Evolutionary conservation across 2,329 filamentous ascomycete genomes (phyloP), one percentile per base, ranked within the genome.

Genomic region (Aspergillus sojae): DNA sequence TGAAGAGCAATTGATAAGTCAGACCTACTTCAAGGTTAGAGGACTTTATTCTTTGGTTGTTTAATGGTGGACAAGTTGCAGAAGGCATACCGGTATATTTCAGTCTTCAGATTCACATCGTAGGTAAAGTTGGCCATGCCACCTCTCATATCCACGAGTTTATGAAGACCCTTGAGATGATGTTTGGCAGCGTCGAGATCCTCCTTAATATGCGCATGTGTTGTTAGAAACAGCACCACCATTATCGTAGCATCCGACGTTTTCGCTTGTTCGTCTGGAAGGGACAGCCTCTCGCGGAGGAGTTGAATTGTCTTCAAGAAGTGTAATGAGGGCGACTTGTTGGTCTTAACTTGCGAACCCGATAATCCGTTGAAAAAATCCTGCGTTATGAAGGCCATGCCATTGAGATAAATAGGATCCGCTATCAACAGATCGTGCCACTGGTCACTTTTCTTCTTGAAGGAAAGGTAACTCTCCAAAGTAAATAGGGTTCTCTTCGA

Each of bases 371-470:
- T 68, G 58, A 77, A 74, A 65, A 75, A 80, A 32, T 66, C 67
- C 30, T 77, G 70, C 6, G 74, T 65, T 1, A 74, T 71, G 63
- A 79, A 80, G 9, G 76, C 70, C 48, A 73, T 71, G 39, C 75
- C 68, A 64, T 81, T 77, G 2, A 81, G 68, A 57, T 77, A 79
- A 11, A 73, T 74, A 2, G 74, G 62, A 60, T 80, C 78, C n/a
- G 65, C 36, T 6, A 69, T 67, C 12, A 80, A 63, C 19, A 72
- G 71, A 12, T 72, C 72, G 45, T 78, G 68, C 72, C 72, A 77
- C n/a, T 54, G 52, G 19, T 66, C 61, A 4, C 67, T 69, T 7
- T 30, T 34, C 21, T 36, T 30, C 14, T 56, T 30, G 52, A 56
- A 56, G 4, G 30, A 23, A 30, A 55, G 36, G 14, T 46, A 61